These are phyloP conservation scores for Calonectria fujianensis DNA, from an alignment of 2,329 filamentous ascomycete species.

Conservation along the genomic window DNA sequence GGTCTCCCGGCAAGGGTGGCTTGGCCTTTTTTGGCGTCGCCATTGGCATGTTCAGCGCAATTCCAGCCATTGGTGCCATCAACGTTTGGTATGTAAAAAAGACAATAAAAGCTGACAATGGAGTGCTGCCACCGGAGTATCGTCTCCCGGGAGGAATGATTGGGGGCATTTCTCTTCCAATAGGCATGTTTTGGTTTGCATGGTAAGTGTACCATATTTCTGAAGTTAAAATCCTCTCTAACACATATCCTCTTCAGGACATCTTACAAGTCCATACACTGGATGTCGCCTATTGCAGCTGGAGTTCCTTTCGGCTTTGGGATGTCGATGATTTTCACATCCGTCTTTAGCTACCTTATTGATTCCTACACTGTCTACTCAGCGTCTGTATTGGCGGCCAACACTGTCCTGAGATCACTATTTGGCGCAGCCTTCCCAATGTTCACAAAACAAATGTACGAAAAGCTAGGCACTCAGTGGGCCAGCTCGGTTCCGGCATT, in stretches of 20 bases:
- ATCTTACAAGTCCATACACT: conserved; percentile 67
- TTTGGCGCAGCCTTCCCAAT: conserved; percentile 53
- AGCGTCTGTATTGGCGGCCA: conserved; percentile 82
- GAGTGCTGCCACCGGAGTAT: conserved; percentile 77
- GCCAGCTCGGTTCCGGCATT: conserved; percentile 50
- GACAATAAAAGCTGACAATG: conserved; percentile 65
- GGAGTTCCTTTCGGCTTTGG: conserved; percentile 73
- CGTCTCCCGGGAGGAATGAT: conserved; percentile 77
- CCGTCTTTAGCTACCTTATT: conserved; percentile 79
- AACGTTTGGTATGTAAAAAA: conserved; percentile 71
- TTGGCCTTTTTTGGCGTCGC: conserved; percentile 80
- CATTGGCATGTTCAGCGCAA: conserved; percentile 75
- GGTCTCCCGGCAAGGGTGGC: conserved; percentile 74
- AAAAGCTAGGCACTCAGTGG: conserved; percentile 52
- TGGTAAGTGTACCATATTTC: conserved; percentile 69
- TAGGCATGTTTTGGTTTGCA: conserved; percentile 79
- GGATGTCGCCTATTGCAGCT: conserved; percentile 69
- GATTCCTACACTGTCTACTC: conserved; percentile 85
- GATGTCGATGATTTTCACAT: conserved; percentile 78
- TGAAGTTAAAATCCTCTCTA: conserved; percentile 13
- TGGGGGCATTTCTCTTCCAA: conserved; percentile 74
- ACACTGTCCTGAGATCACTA: conserved; percentile 46
- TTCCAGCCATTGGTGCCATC: conserved; percentile 70
- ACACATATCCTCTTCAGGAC: conserved; percentile 39
- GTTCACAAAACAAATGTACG: conserved; percentile 54